Evolutionary conservation across 169 alveolate genomes (phyloP).

Genomic region (Plasmodium chabaudi): DNA sequence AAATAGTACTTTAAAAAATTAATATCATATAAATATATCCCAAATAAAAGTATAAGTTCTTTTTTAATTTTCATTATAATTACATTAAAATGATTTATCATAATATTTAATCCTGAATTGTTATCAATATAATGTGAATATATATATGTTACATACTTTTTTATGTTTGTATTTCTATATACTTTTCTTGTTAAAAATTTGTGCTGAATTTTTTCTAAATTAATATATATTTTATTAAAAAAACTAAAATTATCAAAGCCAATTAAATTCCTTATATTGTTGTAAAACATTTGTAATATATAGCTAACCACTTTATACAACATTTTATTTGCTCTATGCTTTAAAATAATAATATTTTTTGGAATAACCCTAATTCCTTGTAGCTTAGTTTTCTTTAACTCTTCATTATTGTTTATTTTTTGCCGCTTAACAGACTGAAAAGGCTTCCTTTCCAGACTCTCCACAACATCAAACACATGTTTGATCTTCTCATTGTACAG

Average conservation of each 20-base stretch:
- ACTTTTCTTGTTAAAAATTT: conserved; percentile 28
- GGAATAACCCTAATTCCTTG: not conserved
- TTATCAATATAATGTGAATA: conserved; percentile 2
- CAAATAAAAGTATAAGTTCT: conserved; percentile 39
- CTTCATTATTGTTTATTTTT: not conserved
- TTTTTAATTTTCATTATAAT: conserved; percentile 31
- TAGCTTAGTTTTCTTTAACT: conserved; percentile 2
- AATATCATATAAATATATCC: conserved; percentile 57
- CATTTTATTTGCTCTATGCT: conserved; percentile 16
- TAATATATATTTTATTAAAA: conserved; percentile 51
- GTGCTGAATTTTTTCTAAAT: conserved; percentile 8
- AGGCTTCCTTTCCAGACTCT: not conserved
- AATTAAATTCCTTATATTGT: conserved; percentile 46
- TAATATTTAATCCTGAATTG: not conserved
- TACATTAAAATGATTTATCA: conserved; percentile 17
- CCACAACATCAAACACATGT: not conserved
- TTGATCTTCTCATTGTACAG: conserved; percentile 5
- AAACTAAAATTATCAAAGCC: conserved; percentile 64
- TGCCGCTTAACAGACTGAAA: not conserved
- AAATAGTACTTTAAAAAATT: conserved; percentile 44
- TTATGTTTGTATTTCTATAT: not conserved
- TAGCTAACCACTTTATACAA: conserved; percentile 14
- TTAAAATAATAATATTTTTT: conserved; percentile 19
- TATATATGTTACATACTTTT: conserved; percentile 55
- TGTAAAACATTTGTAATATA: conserved; percentile 29